Evolutionary conservation across 2,329 filamentous ascomycete genomes (phyloP).

Genomic region (Pseudohalonectria lignicola): DNA sequence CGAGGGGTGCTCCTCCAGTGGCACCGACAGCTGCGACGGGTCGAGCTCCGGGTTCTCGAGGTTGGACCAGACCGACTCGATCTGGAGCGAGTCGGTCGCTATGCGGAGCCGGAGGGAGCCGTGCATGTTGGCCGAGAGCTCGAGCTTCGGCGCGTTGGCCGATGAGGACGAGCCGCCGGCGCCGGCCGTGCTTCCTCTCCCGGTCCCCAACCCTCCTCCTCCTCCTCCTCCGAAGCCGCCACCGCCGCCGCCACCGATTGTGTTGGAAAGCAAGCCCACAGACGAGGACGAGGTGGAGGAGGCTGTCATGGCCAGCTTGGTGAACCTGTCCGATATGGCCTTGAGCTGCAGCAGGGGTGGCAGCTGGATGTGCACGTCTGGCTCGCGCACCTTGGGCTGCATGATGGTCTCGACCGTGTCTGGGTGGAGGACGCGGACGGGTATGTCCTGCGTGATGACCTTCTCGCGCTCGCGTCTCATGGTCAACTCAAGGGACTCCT

Average conservation of each 20-base stretch:
- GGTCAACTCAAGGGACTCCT: slow-evolving; percentile 40
- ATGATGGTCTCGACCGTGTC: slow-evolving; percentile 84
- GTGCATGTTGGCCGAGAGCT: slow-evolving; percentile 90
- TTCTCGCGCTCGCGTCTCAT: slow-evolving; percentile 70
- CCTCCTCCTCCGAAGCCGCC: slow-evolving; percentile 12
- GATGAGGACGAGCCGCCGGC: slow-evolving; percentile 6
- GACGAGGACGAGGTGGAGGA: slow-evolving; percentile 16
- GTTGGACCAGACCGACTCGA: slow-evolving; percentile 75
- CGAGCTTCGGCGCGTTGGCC: slow-evolving; percentile 52
- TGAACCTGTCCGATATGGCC: slow-evolving; percentile 90
- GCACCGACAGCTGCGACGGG: slow-evolving; percentile 59
- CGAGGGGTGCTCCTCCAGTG: slow-evolving; percentile 70
- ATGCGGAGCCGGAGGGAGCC: slow-evolving; percentile 73
- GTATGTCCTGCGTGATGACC: slow-evolving; percentile 88
- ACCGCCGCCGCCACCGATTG: slow-evolving; percentile 6
- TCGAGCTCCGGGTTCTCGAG: slow-evolving; percentile 84
- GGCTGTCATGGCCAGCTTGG: slow-evolving; percentile 60
- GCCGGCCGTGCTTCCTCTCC: no score
- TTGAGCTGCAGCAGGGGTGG: slow-evolving; percentile 83
- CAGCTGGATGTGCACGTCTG: slow-evolving; percentile 87
- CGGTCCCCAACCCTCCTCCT: not conserved
- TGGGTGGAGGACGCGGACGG: slow-evolving; percentile 79
- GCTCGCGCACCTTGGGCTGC: slow-evolving; percentile 81
- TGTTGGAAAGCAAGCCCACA: slow-evolving; percentile 15
- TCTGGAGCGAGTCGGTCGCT: slow-evolving; percentile 71